phyloP scores from a whole-genome alignment of 305 asterid species.

The Ruellia speciosa region DNA sequence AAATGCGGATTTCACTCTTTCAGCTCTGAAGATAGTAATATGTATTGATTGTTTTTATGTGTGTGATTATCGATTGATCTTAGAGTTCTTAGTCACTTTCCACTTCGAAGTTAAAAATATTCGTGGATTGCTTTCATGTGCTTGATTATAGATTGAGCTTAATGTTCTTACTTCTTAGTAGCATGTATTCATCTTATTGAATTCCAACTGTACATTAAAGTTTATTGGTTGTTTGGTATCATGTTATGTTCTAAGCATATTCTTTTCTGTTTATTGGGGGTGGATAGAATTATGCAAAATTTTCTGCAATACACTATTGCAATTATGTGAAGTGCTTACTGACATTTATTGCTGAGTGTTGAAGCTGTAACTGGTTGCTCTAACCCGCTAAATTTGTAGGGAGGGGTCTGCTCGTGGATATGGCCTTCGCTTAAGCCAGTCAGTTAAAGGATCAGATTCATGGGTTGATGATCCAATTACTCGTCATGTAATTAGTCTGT shows the following conservation, averaged over 20 bases:
- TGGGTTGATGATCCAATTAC: slow-evolving; percentile 98
- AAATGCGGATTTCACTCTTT: too few species aligned
- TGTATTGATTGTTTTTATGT: too few species aligned
- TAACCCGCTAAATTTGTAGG: slow-evolving; percentile 34
- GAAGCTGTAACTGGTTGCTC: slow-evolving; percentile 20
- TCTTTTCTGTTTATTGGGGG: too few species aligned
- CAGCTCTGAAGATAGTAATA: too few species aligned
- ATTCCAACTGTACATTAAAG: not conserved
- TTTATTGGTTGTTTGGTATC: not conserved
- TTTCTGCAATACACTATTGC: not conserved
- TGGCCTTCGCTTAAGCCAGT: slow-evolving; percentile 65
- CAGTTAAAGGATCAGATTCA: slow-evolving; percentile 86
- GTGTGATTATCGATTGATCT: too few species aligned
- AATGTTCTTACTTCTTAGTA: slow-evolving; percentile 2
- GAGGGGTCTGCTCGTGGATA: slow-evolving; percentile 89
- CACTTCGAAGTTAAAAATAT: not conserved
- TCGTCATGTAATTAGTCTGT: slow-evolving; percentile 66
- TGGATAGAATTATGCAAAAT: too few species aligned
- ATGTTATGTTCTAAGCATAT: not conserved
- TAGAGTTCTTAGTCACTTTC: not conserved
- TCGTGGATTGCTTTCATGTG: slow-evolving; percentile 1
- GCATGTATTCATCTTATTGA: not conserved
- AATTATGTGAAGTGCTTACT: slow-evolving; percentile 11
- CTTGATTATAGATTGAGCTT: slow-evolving; percentile 3
- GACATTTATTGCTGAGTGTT: slow-evolving; percentile 15